Conservation (phyloP, 2,329 filamentous ascomycete genomes). For the Fusarium agapanthi region DNA sequence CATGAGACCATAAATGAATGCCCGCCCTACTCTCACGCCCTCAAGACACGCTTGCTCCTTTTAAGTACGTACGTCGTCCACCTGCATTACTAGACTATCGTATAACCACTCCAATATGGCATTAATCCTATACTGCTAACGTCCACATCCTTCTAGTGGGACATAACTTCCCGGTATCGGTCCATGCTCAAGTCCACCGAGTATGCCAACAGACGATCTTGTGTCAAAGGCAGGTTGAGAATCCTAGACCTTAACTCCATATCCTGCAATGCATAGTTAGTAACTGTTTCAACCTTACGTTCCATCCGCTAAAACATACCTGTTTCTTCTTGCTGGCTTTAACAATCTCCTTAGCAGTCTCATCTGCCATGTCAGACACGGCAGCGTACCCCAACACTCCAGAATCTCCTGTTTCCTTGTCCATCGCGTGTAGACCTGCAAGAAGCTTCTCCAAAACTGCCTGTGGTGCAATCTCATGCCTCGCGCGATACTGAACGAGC, state of each 20-base stretch:
- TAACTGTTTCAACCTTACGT: not conserved
- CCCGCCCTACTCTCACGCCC: slow-evolving; percentile 3
- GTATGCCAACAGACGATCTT: slow-evolving; percentile 76
- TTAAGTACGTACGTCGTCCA: not conserved
- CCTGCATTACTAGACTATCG: slow-evolving; percentile 30
- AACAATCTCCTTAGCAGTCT: slow-evolving; percentile 73
- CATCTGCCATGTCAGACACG: slow-evolving; percentile 81
- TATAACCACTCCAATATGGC: slow-evolving; percentile 21
- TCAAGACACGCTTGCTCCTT: slow-evolving; percentile 3
- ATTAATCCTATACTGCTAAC: slow-evolving; percentile 10
- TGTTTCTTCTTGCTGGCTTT: slow-evolving; percentile 63
- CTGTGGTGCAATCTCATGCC: slow-evolving; percentile 52
- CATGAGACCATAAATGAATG: slow-evolving; percentile 12
- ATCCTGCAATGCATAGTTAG: slow-evolving; percentile 43
- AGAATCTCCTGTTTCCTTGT: slow-evolving; percentile 52
- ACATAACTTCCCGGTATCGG: slow-evolving; percentile 74
- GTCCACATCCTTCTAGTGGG: slow-evolving; percentile 42
- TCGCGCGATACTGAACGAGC: slow-evolving; percentile 56
- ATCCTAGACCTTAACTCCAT: slow-evolving; percentile 54
- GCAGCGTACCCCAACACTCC: slow-evolving; percentile 71
- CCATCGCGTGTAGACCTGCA: slow-evolving; percentile 64
- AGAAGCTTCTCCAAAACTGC: slow-evolving; percentile 65
- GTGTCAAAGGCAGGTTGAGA: slow-evolving; percentile 71
- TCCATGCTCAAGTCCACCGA: slow-evolving; percentile 74
- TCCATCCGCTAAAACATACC: slow-evolving; percentile 52